Conservation (phyloP, 768 basidiomycete species). For the Ramaria sp. region DNA sequence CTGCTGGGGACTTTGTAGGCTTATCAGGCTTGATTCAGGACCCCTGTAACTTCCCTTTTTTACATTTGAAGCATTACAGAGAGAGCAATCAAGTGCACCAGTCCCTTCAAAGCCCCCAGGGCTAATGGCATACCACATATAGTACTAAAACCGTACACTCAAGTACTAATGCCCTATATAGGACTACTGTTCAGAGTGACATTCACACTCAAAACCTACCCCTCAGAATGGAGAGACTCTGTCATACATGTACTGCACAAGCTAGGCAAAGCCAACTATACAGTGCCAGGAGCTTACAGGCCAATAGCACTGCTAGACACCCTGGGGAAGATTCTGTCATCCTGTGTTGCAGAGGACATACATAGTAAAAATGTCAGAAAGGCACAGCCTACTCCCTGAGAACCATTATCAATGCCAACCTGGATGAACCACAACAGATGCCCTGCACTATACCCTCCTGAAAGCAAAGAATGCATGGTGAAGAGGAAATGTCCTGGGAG, state of each 20-base stretch:
- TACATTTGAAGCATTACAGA: too few species aligned
- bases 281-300: neutral
- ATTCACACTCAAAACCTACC: neutral
- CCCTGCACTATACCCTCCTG: neutral
- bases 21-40: too few species aligned
- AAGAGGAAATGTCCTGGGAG: neutral
- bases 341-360: neutral
- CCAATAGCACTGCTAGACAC: too few species aligned
- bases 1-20: too few species aligned
- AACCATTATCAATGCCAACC: neutral
- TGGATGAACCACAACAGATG: neutral
- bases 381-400: neutral
- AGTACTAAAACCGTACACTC: neutral
- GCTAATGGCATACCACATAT: neutral
- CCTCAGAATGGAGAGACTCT: neutral
- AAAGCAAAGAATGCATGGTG: neutral
- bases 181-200: neutral
- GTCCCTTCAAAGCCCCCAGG: neutral
- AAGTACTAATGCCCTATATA: neutral
- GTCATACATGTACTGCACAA: neutral
- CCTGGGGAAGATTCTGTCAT: too few species aligned
- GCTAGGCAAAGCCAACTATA: too few species aligned
- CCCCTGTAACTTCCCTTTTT: too few species aligned
- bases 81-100: too few species aligned
- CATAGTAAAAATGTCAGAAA: neutral